These are phyloP conservation scores for Malassezia obtusa DNA, from an alignment of 1,284 basidiomycete species.

Conservation along the genomic window DNA sequence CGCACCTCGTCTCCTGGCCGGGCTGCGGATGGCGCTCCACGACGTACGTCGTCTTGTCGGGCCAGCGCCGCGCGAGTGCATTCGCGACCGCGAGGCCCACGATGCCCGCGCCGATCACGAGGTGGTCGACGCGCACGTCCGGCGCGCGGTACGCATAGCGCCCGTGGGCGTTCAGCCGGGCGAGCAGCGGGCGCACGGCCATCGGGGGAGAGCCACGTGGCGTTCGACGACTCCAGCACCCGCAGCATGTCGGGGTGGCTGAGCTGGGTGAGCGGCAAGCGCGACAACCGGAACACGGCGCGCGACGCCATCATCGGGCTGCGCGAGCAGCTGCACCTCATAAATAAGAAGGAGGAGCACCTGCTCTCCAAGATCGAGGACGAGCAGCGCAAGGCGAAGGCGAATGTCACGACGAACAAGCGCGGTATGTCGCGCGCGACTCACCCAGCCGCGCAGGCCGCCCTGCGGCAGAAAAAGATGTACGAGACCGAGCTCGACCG, in stretches of 20 bases:
- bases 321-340: slow-evolving; percentile 59
- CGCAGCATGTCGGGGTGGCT: slow-evolving; percentile 48
- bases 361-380: slow-evolving; percentile 95
- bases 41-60: slow-evolving; percentile 66
- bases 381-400: slow-evolving; percentile 79
- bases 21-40: slow-evolving; percentile 63
- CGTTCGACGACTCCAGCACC: background rate
- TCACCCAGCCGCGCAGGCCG: slow-evolving; percentile 52
- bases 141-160: slow-evolving; percentile 51
- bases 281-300: slow-evolving; percentile 45
- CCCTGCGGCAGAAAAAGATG: slow-evolving; percentile 89
- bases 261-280: slow-evolving; percentile 42
- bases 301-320: slow-evolving; percentile 51
- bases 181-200: slow-evolving; percentile 20
- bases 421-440: slow-evolving; percentile 58
- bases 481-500: slow-evolving; percentile 80
- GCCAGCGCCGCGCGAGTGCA: slow-evolving; percentile 61
- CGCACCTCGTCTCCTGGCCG: slow-evolving; percentile 35
- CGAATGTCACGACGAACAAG: slow-evolving; percentile 90
- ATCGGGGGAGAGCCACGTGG: background rate
- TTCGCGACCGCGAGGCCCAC: slow-evolving; percentile 80
- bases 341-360: slow-evolving; percentile 99
- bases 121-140: slow-evolving; percentile 68
- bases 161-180: slow-evolving; percentile 20
- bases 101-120: slow-evolving; percentile 85